phyloP scores from a whole-genome alignment of 306 rosid species.

The Corylus americana region DNA sequence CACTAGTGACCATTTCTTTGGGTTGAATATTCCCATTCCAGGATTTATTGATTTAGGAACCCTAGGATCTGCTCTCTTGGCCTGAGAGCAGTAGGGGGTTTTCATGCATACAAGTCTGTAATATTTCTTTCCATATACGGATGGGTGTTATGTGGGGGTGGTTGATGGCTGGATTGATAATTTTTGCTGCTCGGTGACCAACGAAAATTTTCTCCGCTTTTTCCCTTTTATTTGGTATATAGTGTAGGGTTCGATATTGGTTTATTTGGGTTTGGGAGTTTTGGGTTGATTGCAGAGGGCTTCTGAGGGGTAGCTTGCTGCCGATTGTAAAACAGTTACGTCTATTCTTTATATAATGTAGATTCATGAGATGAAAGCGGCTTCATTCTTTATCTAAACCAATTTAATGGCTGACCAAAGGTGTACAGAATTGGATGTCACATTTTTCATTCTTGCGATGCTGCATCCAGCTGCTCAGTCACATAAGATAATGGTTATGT shows the following conservation, averaged over 20 bases:
- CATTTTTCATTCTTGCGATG: too few species aligned
- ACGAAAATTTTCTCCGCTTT: conserved; percentile 12
- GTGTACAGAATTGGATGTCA: too few species aligned
- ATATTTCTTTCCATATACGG: conserved; percentile 40
- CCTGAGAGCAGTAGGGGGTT: conserved; percentile 29
- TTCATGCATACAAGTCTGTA: conserved; percentile 34
- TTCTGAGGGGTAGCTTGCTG: conserved; percentile 39
- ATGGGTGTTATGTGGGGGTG: conserved; percentile 41
- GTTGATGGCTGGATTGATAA: conserved; percentile 44
- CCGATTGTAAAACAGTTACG: conserved; percentile 45
- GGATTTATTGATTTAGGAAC: conserved; percentile 24
- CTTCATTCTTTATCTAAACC: background rate
- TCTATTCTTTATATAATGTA: conserved; percentile 45
- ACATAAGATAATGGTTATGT: too few species aligned
- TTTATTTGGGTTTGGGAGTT: conserved; percentile 36
- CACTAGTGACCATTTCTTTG: conserved; percentile 28
- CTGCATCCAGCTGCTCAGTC: too few species aligned
- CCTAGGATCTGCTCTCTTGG: conserved; percentile 20
- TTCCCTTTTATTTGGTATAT: conserved; percentile 29
- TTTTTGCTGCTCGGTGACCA: conserved; percentile 40
- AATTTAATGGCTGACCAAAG: too few species aligned
- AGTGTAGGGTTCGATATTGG: conserved; percentile 34
- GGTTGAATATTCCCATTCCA: conserved; percentile 17
- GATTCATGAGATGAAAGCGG: conserved; percentile 35
- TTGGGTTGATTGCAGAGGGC: conserved; percentile 42